phyloP scores from a whole-genome alignment of 2,329 filamentous ascomycete species.

The Microdochium bolleyi region DNA sequence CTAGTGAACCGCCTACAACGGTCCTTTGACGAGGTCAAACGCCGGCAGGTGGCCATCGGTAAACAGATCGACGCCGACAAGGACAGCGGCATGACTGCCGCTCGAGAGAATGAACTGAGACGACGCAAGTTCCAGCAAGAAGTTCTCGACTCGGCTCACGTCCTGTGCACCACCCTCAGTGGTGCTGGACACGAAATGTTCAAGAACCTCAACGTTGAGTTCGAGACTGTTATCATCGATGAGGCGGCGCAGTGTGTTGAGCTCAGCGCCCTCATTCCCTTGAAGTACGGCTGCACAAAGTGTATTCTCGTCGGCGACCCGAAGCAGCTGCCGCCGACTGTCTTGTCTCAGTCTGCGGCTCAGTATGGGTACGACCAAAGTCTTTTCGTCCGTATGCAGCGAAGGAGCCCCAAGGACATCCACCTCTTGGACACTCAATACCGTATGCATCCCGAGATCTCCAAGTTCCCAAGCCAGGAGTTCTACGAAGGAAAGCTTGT shows the following conservation, averaged over 20 bases:
- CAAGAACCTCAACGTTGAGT: conserved; percentile 86
- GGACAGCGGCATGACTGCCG: conserved; percentile 73
- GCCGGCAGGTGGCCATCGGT: conserved; percentile 68
- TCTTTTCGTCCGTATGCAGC: conserved; percentile 97
- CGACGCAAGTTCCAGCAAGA: conserved; percentile 81
- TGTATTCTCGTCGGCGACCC: conserved; percentile 97
- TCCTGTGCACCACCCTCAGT: conserved; percentile 90
- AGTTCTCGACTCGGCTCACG: conserved; percentile 82
- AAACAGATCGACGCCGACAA: conserved; percentile 80
- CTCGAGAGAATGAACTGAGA: conserved; percentile 79
- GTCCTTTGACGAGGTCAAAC: conserved; percentile 71
- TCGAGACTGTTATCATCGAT: conserved; percentile 97
- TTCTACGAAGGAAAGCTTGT: conserved; percentile 88
- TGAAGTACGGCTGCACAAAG: conserved; percentile 96
- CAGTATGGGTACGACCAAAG: conserved; percentile 95
- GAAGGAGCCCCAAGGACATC: conserved; percentile 78
- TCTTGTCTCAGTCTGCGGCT: conserved; percentile 87
- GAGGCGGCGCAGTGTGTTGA: conserved; percentile 98
- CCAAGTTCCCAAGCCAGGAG: conserved; percentile 76
- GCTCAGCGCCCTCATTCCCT: conserved; percentile 87
- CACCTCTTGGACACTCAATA: conserved; percentile 97
- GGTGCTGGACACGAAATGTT: conserved; percentile 98
- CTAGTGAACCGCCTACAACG: conserved; percentile 54
- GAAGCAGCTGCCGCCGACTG: conserved; percentile 92
- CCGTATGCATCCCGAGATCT: conserved; percentile 98